A percentile compares a stretch with the other conserved stretches of the same genome.
phyloP scores from a whole-genome alignment of 2,329 filamentous ascomycete species.

The Neonectria ditissima region DNA sequence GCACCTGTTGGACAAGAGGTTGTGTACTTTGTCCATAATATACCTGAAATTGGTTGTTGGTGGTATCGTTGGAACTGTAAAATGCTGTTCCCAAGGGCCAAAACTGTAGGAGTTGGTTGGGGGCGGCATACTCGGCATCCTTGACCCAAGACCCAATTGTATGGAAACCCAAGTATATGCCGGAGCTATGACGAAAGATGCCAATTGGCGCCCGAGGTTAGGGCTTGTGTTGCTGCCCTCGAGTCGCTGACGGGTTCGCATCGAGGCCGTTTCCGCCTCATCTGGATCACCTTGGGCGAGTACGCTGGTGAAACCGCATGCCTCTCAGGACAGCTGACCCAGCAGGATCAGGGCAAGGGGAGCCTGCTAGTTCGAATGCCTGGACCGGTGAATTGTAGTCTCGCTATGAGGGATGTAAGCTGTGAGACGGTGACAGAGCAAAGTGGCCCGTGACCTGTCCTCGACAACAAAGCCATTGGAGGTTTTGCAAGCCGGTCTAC shows the following conservation, averaged over 20 bases:
- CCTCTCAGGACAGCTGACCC: neutral
- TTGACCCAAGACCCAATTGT: neutral
- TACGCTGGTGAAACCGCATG: neutral
- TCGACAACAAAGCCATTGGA: slow-evolving; percentile 6
- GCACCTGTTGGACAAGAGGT: neutral
- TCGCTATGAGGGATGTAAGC: neutral
- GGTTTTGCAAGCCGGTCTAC: neutral
- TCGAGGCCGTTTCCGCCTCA: neutral
- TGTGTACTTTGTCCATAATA: neutral
- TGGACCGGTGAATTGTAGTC: neutral
- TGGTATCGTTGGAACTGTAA: neutral
- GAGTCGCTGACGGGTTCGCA: neutral
- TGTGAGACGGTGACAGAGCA: neutral
- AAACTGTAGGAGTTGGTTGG: neutral
- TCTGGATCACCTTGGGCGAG: too few species aligned
- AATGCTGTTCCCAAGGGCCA: neutral
- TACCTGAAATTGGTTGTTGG: neutral
- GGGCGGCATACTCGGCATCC: neutral
- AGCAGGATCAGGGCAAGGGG: neutral
- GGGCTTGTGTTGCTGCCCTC: neutral
- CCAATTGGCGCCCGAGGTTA: neutral
- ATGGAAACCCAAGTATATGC: neutral
- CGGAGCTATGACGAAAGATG: neutral
- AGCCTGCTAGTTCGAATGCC: too few species aligned
- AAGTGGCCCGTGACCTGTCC: neutral